Base-by-base conservation (phyloP, 1,284 basidiomycete species). In the Rhodotorula sp. region DNA sequence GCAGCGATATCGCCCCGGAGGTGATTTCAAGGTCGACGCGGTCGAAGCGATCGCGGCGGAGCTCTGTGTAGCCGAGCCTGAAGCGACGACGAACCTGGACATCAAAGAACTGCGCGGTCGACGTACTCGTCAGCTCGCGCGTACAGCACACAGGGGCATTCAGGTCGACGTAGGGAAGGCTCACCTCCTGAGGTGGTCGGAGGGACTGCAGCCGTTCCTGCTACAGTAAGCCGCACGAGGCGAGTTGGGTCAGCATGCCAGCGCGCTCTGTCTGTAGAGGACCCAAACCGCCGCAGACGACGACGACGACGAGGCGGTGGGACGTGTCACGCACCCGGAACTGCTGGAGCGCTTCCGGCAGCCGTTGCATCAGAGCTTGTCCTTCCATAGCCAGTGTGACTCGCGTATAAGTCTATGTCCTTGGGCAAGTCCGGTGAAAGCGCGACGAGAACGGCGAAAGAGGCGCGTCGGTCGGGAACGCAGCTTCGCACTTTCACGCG, bases 81-180 rank as follows among this genome's bases (percentile, higher is more conserved):
- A 29, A 29, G 29, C 29, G 59, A 15, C 18, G 26, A 89, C 68
- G 48, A n/a, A 71, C 72, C 69, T 74, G 71, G 57, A 76, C 62
- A 31, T 76, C 69, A 46, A 76, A 76, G 72, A 76, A 76, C 74
- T 75, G 67, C 49, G 49, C 18, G 23, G 21, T 2, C 10, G n/a
- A n/a, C 8, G 4, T 14, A 1, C 8, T 21, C 23, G 51, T 52
- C 51, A 52, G 51, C n/a, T 14, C 12, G 23, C 21, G 23, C 39
- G 4, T 54, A 21, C 12, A 14, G 31, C 34, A 61, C 34, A 34
- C 5, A n/a, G 34, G 34, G 46, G 26, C 46, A 66, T 31, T 18
- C 14, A 8, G 23, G 18, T 12, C 26, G 20, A 20, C 5, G 57
- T 3, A 7, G 7, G n/a, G 5, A 3, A 34, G 26, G 56, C 71